Conservation (phyloP, 1,284 basidiomycete genomes). For the Kwoniella shivajii region DNA sequence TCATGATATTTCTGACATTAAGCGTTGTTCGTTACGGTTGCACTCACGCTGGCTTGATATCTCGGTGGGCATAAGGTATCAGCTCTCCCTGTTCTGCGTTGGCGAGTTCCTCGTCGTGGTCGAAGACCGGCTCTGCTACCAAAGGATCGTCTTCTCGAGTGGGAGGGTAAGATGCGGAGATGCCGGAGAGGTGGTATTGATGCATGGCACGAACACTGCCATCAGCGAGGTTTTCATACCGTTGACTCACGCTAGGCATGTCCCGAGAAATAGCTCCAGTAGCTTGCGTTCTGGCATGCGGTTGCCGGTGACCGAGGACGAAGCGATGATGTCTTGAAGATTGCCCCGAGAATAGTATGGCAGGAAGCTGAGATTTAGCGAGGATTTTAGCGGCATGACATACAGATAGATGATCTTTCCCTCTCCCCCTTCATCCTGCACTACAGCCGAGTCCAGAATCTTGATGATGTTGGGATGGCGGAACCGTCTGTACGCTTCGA, state of each 20-base stretch:
- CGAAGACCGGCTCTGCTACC: slow-evolving; percentile 59
- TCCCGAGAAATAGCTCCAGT: slow-evolving; percentile 85
- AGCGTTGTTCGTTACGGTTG: background rate
- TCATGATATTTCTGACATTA: slow-evolving; percentile 82
- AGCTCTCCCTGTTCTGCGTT: slow-evolving; percentile 54
- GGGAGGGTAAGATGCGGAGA: slow-evolving; percentile 45
- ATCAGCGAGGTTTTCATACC: slow-evolving; percentile 2
- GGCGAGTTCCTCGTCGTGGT: slow-evolving; percentile 69
- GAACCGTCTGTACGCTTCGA: slow-evolving; percentile 87
- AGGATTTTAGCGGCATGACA: slow-evolving; percentile 8
- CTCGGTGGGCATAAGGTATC: slow-evolving; percentile 92
- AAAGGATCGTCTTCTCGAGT: slow-evolving; percentile 41
- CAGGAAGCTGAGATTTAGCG: slow-evolving; percentile 32
- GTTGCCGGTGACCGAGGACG: slow-evolving; percentile 78
- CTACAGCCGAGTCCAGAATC: slow-evolving; percentile 77
- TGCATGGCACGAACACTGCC: slow-evolving; percentile 83
- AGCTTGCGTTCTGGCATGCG: slow-evolving; percentile 87
- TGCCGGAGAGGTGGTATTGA: slow-evolving; percentile 60
- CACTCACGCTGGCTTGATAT: slow-evolving; percentile 90
- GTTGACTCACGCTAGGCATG: slow-evolving; percentile 71
- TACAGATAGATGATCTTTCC: slow-evolving; percentile 88
- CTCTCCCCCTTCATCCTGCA: slow-evolving; percentile 77
- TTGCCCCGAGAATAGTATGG: slow-evolving; percentile 65
- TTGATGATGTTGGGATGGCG: slow-evolving; percentile 64
- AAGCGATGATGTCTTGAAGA: slow-evolving; percentile 91